Conservation (phyloP, 2,329 filamentous ascomycete species). For the Tolypocladium guangdongense region DNA sequence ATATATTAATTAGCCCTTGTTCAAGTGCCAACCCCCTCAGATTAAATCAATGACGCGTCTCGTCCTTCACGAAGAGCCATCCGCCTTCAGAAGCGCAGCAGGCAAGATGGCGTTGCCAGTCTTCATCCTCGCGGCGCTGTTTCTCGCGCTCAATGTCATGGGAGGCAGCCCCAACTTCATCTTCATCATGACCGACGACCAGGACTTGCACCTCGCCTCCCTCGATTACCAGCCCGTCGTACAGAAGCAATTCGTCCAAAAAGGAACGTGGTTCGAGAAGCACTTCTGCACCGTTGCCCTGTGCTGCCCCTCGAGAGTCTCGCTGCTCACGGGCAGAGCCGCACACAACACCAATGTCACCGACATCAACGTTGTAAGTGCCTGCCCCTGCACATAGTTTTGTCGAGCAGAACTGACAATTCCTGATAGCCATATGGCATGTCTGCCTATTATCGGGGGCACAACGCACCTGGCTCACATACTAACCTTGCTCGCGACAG, state of each 20-base stretch:
- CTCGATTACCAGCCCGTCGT: slow-evolving; percentile 49
- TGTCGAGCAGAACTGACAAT: neutral
- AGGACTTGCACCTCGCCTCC: slow-evolving; percentile 51
- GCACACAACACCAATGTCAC: slow-evolving; percentile 66
- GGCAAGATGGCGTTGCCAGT: neutral
- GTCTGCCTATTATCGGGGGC: neutral
- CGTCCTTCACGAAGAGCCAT: neutral
- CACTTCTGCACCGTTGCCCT: slow-evolving; percentile 58
- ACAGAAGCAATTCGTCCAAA: slow-evolving; percentile 41
- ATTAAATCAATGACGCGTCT: no score
- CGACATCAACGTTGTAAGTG: slow-evolving; percentile 30
- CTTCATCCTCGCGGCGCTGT: neutral
- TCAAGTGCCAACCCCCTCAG: no score
- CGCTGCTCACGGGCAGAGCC: slow-evolving; percentile 52
- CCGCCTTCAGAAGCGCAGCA: neutral
- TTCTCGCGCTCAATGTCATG: neutral
- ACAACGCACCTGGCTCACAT: no score
- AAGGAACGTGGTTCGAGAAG: slow-evolving; percentile 48
- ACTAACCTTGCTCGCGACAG: slow-evolving; percentile 9
- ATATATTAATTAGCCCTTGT: no score
- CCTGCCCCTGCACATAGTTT: slow-evolving; percentile 10
- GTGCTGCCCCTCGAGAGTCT: slow-evolving; percentile 58
- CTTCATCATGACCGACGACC: slow-evolving; percentile 59
- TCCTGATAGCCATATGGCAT: slow-evolving; percentile 32
- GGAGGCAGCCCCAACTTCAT: slow-evolving; percentile 39